Base-by-base conservation (phyloP, 2,329 filamentous ascomycete genomes). In the Fusarium virguliforme region DNA sequence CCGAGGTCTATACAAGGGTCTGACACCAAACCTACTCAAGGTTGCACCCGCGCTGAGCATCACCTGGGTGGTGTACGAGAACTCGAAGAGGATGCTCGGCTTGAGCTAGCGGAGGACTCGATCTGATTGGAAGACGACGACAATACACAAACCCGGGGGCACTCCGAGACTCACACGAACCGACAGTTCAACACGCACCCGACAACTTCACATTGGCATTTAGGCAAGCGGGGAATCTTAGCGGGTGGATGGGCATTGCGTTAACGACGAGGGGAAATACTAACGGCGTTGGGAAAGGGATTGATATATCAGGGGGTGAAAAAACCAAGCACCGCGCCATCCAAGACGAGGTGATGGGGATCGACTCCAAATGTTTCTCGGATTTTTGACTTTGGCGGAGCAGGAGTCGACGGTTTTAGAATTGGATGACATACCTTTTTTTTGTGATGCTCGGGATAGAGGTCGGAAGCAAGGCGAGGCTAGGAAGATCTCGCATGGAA, bases 1-100 rank as follows among this genome's bases (percentile, higher is more conserved):
- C 38, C 88, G 93, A 65, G 96, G 96, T 3, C 85, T 99, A 63
- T 99, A 97, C 86, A 97, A 97, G 82, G 96, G 96, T 2, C 85
- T 98, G 71, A 97, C 95, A 43, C 96, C 96, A 6, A 99, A 98
- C 79, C 85, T 99, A 40, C 86, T 99, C 75, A 99, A 99, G 85
- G 96, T 99, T 37, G 94, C 96, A 9, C 96, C 96, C 3, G 94
- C 96, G 32, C 91, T 99, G 60, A 97, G 94, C 76, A 98, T 99
- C 79, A 95, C 94, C 60, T 97, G 96, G 86, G 90, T 97, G 76
- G 92, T 96, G 67, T 97, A 97, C 78, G 94, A 97, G 83, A 96
- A 96, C 78, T 90, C 93, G 61, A 97, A 97, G 85, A 89, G 87
- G 75, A 79, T 92, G 35, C 85, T 97, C 72, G 81, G 84, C 13